Evolutionary conservation across 139 green algal genomes (phyloP), one percentile per base, ranked within the genome.

Genomic region (Haematococcus lacustris): DNA sequence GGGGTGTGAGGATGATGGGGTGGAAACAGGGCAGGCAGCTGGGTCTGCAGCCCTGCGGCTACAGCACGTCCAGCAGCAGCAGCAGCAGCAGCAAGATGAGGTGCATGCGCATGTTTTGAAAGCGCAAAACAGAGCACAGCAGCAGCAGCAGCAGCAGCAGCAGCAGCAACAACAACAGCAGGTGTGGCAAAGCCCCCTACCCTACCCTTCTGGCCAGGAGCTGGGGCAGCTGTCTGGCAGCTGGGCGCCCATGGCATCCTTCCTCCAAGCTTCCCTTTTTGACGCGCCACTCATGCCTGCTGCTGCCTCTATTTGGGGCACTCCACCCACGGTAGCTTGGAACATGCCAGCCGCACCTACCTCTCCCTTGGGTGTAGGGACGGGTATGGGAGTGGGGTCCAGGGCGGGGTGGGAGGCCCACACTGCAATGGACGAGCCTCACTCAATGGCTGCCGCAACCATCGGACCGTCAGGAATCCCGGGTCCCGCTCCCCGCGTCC

Each of bases 121-220:
- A 17, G n/a, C 39, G n/a, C 59, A 64, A 25, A 28, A 28, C 5
- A 28, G 32, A 9, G 41, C 57, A 2, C 67, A 68, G 34, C 57
- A 74, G 68, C 74, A 79, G 38, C 62, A 68, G 40, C 71, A 53
- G 71, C 53, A 74, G 59, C 59, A 71, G 67, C 38, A 38, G 0
- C 33, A 47, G 6, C 64, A 72, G 17, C 34, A 43, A 2, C 28
- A 32, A n/a, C 68, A 75, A 37, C 41, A 53, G 51, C 68, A 62
- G 61, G 33, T 51, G 23, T 32, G 28, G 2, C 68, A 43, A 1
- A 51, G 40, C 39, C 66, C 66, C 67, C 38, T 41, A 1, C 51
- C 38, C 0, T 7, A 57, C 7, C 4, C 21, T 2, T 50, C 1
- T 3, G 3, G 33, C 35, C 26, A 38, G n/a, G 3, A 40, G 37